Evolutionary conservation across 2,329 filamentous ascomycete genomes (phyloP), one percentile per base, ranked within the genome.

Genomic region (Colletotrichum plurivorum): DNA sequence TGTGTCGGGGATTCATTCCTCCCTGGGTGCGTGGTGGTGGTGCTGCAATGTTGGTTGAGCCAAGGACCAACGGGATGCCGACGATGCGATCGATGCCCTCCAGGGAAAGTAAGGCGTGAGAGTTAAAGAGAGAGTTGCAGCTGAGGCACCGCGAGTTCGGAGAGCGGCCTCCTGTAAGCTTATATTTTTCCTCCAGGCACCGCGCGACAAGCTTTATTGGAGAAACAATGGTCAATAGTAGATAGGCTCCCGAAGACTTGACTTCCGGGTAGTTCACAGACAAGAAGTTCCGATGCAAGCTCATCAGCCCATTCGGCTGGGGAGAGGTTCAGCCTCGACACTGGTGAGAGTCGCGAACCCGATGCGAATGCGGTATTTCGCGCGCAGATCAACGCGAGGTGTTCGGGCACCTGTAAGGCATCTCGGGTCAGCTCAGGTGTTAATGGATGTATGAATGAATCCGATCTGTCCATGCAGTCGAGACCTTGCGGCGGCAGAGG

Each of bases 281-380:
- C 54, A 41, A 59, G 55, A 13, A 52, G 31, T 51, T 60, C 27
- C 57, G 57, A 60, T 41, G 57, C 57, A 22, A 36, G 31, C 31
- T 36, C 31, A 36, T 53, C 15, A 20, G 13, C 22, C 22, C 25
- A 6, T 25, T 36, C 31, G 31, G 6, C 31, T 36, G 31, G 8
- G 2, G 8, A 36, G 31, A 10, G 31, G 31, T 36, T 36, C 31
- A 36, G 31, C 31, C 31, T 36, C 31, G 8, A 36, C 7, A 36
- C 7, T 36, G 31, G 31, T 36, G 31, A 36, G 2, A 10, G 4
- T 36, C 31, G 31, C 31, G 54, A 65, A n/a, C n/a, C 31, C 51
- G 61, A 20, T 58, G 46, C 36, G 54, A 59, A 63, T 53, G 49
- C 41, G 39, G 51, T n/a, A 53, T 46, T 20, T 22, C 65, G 55